These are phyloP conservation scores for Dillenia suffruticosa DNA, from an alignment of 164 flowering plant genomes.

Conservation along the genomic window DNA sequence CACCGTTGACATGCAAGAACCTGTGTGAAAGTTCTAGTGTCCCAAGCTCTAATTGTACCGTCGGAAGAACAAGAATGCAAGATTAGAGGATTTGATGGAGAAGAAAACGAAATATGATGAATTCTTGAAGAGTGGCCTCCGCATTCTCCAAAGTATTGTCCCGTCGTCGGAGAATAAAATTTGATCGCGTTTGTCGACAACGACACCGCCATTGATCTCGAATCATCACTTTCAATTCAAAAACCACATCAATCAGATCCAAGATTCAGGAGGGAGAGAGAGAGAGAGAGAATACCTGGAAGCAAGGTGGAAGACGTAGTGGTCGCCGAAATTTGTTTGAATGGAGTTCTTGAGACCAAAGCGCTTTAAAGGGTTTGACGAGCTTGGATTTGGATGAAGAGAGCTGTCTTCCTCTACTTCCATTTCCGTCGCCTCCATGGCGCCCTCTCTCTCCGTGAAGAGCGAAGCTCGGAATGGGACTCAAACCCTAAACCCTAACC, in stretches of 20 bases:
- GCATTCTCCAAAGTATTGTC: conserved; percentile 83
- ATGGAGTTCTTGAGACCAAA: conserved; percentile 73
- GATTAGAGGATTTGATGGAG: conserved; percentile 41
- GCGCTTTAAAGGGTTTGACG: conserved; percentile 28
- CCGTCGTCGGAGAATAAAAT: conserved; percentile 75
- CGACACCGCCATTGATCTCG: conserved; percentile 77
- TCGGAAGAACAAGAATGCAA: conserved; percentile 83
- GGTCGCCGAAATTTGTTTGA: conserved; percentile 89
- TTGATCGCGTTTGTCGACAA: conserved; percentile 75
- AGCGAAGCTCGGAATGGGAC: no score
- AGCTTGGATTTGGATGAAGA: conserved; percentile 5
- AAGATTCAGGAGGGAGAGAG: background rate
- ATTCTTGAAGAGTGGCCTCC: conserved; percentile 68
- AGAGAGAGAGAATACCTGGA: conserved; percentile 39
- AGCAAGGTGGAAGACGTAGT: conserved; percentile 85
- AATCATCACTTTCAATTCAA: conserved; percentile 46
- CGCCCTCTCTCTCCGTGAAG: background rate
- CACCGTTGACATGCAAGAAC: conserved; percentile 18
- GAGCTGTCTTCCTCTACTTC: conserved; percentile 30
- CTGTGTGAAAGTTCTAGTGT: conserved; percentile 68
- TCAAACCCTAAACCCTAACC: no score
- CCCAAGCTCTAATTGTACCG: conserved; percentile 85
- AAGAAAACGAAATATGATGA: conserved; percentile 59
- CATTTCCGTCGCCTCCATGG: conserved; percentile 30
- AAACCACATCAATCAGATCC: background rate